Conservation (phyloP, 164 flowering plant species). For the Cinnamomum chago region DNA sequence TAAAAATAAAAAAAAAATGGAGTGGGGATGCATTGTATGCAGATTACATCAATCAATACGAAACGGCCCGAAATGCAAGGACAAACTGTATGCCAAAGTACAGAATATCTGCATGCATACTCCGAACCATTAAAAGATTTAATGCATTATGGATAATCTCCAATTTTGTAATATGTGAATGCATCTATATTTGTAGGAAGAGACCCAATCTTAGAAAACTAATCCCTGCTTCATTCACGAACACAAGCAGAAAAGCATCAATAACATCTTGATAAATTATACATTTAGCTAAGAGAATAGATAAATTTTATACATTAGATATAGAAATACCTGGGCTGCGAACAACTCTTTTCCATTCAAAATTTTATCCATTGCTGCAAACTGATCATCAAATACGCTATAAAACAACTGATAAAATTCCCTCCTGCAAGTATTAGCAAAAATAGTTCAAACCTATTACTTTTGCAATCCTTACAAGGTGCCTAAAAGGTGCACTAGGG, state of each 20-base stretch:
- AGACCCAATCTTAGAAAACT: neutral
- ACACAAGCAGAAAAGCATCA: neutral
- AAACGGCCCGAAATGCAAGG: neutral
- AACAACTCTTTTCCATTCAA: conserved; percentile 74
- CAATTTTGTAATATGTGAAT: neutral
- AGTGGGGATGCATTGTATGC: too few species aligned
- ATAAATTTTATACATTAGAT: neutral
- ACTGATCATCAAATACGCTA: conserved; percentile 81
- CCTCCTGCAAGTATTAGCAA: conserved; percentile 38
- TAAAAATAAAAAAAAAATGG: too few species aligned
- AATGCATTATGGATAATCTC: neutral
- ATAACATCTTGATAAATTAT: neutral
- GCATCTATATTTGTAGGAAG: too few species aligned
- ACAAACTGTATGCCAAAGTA: neutral
- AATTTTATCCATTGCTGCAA: conserved; percentile 78
- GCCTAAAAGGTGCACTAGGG: neutral
- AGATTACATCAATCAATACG: neutral
- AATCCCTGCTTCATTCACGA: neutral
- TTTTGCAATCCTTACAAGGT: neutral
- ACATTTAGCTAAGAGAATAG: neutral
- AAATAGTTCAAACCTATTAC: neutral
- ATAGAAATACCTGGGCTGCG: conserved; percentile 57
- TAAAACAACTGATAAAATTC: conserved; percentile 74
- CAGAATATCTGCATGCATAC: neutral
- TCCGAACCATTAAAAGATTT: neutral